Conservation (phyloP, 1,284 basidiomycete species). For the Amylostereum areolatum region DNA sequence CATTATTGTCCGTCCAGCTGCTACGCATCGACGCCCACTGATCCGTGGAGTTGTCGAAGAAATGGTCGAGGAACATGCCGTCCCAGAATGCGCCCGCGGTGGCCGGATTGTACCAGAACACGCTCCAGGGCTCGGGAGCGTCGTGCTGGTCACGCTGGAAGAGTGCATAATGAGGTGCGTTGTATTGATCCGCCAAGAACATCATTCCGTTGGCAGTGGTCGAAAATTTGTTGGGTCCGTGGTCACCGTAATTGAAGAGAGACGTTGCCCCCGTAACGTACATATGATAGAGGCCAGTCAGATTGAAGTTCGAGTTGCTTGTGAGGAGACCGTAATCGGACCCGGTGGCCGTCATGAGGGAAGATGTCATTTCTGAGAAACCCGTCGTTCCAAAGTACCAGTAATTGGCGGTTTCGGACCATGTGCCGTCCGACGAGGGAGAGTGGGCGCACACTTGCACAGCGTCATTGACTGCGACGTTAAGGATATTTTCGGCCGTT, state of each 20-base stretch:
- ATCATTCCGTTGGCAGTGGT: slow-evolving; percentile 75
- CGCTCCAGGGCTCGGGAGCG: slow-evolving; percentile 83
- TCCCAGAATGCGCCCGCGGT: slow-evolving; percentile 90
- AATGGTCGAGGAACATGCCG: slow-evolving; percentile 73
- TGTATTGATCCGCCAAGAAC: slow-evolving; percentile 65
- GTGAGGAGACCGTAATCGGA: slow-evolving; percentile 72
- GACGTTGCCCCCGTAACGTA: slow-evolving; percentile 81
- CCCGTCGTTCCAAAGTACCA: slow-evolving; percentile 95
- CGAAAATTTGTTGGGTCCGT: slow-evolving; percentile 93
- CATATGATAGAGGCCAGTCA: slow-evolving; percentile 90
- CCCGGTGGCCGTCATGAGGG: slow-evolving; percentile 83
- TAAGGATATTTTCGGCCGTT: slow-evolving; percentile 63
- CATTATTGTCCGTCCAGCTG: slow-evolving; percentile 86
- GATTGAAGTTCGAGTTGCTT: slow-evolving; percentile 63
- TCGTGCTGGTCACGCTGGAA: slow-evolving; percentile 93
- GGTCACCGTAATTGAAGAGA: slow-evolving; percentile 89
- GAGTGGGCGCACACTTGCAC: slow-evolving; percentile 72
- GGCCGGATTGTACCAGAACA: slow-evolving; percentile 96
- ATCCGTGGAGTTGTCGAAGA: slow-evolving; percentile 66
- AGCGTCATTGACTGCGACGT: slow-evolving; percentile 69
- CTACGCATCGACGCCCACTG: slow-evolving; percentile 92
- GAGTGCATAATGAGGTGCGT: slow-evolving; percentile 71
- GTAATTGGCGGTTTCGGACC: slow-evolving; percentile 95
- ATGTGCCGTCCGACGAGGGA: slow-evolving; percentile 76
- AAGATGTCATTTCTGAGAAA: slow-evolving; percentile 86